phyloP scores from a whole-genome alignment of 2,329 filamentous ascomycete species.

The Cadophora sp. region DNA sequence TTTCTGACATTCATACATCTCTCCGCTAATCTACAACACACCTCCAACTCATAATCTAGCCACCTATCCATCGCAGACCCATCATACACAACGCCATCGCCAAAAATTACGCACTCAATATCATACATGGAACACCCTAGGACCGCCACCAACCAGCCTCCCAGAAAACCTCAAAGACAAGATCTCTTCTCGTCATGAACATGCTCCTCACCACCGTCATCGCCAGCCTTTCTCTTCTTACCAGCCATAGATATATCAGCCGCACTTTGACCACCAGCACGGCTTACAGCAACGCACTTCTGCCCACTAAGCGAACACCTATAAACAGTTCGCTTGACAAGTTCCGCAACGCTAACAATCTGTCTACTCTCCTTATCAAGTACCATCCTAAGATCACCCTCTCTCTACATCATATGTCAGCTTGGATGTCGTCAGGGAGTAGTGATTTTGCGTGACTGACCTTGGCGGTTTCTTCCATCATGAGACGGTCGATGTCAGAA shows the following conservation, averaged over 20 bases:
- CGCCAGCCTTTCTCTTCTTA: background rate
- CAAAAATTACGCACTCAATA: background rate
- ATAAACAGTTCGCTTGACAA: constrained; percentile 55
- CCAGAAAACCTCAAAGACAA: background rate
- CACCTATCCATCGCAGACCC: too few relatives aligned
- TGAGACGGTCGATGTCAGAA: constrained; percentile 29
- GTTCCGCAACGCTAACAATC: constrained; percentile 64
- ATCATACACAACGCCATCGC: too few relatives aligned
- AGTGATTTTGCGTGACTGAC: constrained; percentile 19
- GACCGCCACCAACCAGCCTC: too few relatives aligned
- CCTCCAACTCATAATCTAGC: too few relatives aligned
- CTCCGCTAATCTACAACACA: too few relatives aligned
- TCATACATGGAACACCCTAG: too few relatives aligned
- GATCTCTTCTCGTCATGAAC: background rate
- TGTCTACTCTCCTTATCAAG: constrained; percentile 66
- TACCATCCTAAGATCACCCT: constrained; percentile 34
- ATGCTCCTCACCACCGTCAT: background rate
- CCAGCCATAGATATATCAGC: background rate
- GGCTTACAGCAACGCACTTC: background rate
- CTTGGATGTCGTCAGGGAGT: background rate
- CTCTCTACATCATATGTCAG: constrained; percentile 11
- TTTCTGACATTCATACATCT: too few relatives aligned
- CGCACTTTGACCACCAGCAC: background rate
- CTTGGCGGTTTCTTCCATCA: constrained; percentile 33
- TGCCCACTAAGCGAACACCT: background rate